A percentile compares a stretch with the other conserved stretches of the same genome.
Evolutionary conservation across 306 rosid genomes (phyloP).

Genomic region (Boehmeria nivea): DNA sequence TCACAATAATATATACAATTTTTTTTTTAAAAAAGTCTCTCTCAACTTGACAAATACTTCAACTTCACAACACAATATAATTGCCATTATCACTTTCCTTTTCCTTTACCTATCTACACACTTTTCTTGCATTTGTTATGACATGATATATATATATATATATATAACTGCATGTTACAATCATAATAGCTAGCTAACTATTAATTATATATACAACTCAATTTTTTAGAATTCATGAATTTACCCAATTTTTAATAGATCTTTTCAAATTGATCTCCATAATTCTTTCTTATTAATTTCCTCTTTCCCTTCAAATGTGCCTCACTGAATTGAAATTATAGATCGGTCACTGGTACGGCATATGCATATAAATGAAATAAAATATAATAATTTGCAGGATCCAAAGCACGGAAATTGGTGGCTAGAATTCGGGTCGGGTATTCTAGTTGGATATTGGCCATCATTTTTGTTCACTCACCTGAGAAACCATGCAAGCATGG

Average conservation of each 20-base stretch:
- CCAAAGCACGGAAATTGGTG: conserved; percentile 98
- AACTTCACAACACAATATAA: neutral
- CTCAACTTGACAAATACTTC: neutral
- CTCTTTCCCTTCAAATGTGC: too few species aligned
- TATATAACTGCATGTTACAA: too few species aligned
- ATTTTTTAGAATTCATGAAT: too few species aligned
- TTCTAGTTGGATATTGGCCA: conserved; percentile 90
- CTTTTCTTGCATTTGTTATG: neutral
- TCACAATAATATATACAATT: neutral
- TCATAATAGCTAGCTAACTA: too few species aligned
- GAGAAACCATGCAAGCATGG: conserved; percentile 78
- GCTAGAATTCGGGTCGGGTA: conserved; percentile 78
- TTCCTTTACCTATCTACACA: neutral
- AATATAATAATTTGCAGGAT: conserved; percentile 36
- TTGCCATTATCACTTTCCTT: neutral
- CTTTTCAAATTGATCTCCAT: too few species aligned
- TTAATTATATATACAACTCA: too few species aligned
- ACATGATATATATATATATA: neutral
- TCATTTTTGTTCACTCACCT: conserved; percentile 77
- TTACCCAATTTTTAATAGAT: too few species aligned
- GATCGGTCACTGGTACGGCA: too few species aligned
- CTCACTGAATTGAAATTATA: too few species aligned
- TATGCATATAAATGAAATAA: too few species aligned
- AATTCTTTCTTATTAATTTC: too few species aligned
- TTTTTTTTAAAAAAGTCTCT: neutral